Percentiles rank a stretch among this genome's conserved stretches.
Evolutionary conservation across 768 basidiomycete species (phyloP).

Genomic region (Naganishia antarctica): DNA sequence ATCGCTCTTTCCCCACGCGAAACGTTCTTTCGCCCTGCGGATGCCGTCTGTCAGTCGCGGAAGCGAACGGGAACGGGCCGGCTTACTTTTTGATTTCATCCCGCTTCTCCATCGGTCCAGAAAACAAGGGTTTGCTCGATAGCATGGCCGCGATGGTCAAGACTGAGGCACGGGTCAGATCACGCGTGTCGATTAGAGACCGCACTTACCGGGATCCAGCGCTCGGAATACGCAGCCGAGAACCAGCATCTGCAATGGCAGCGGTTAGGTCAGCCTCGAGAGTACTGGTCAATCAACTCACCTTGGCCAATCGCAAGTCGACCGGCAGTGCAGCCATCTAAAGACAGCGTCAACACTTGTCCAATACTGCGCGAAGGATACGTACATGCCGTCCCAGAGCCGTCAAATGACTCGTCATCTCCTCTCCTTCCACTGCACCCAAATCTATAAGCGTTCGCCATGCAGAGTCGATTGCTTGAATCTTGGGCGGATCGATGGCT

Average conservation of each 20-base stretch:
- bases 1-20: conserved; percentile 70
- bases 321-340: conserved; percentile 74
- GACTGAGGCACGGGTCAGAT: conserved; percentile 45
- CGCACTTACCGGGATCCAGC: conserved; percentile 56
- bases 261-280: conserved; percentile 37
- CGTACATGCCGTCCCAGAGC: conserved; percentile 76
- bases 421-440: conserved; percentile 65
- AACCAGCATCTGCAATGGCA: conserved; percentile 65
- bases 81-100: conserved; percentile 71
- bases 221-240: conserved; percentile 78
- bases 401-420: conserved; percentile 57
- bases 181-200: not conserved
- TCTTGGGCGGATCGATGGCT: conserved; percentile 78
- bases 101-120: conserved; percentile 72
- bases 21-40: conserved; percentile 65
- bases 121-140: conserved; percentile 82
- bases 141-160: conserved; percentile 75
- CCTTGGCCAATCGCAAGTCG: conserved; percentile 76
- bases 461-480: conserved; percentile 69
- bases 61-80: too few species aligned
- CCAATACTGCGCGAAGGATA: conserved; percentile 10
- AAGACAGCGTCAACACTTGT: conserved; percentile 7
- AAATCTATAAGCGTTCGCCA: conserved; percentile 68
- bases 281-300: conserved; percentile 27
- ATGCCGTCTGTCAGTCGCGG: not conserved